phyloP scores from a whole-genome alignment of 345 rosid genomes.

The Noccaea caerulescens region DNA sequence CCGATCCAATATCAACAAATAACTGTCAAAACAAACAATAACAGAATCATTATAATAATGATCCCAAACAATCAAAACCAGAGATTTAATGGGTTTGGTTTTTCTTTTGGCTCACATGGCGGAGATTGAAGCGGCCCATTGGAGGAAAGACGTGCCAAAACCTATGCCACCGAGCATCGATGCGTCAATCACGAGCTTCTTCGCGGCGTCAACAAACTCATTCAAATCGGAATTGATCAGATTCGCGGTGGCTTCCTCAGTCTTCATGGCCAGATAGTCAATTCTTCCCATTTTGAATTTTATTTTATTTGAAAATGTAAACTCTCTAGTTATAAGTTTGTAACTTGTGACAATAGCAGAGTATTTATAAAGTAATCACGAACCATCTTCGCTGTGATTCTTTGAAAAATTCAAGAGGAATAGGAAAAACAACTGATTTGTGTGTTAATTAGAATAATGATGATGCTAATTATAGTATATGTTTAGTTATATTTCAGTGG shows the following conservation, averaged over 20 bases:
- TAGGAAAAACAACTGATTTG: background rate
- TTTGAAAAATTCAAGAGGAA: conserved; percentile 27
- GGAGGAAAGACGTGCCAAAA: conserved; percentile 77
- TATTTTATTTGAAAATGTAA: background rate
- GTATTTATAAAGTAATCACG: conserved; percentile 26
- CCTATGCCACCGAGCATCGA: conserved; percentile 70
- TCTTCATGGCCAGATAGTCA: conserved; percentile 70
- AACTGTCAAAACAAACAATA: conserved; percentile 51
- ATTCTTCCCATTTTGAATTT: conserved; percentile 58
- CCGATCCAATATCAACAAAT: conserved; percentile 84
- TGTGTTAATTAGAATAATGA: background rate
- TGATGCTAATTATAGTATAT: background rate
- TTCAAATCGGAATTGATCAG: conserved; percentile 65
- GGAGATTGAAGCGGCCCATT: conserved; percentile 84
- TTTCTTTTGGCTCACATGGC: conserved; percentile 62
- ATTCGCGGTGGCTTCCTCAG: conserved; percentile 48
- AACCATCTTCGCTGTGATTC: conserved; percentile 1
- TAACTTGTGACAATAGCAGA: conserved; percentile 11
- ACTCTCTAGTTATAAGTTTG: conserved; percentile 9
- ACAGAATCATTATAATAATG: conserved; percentile 9
- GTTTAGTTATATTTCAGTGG: conserved; percentile 2
- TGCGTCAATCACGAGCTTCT: conserved; percentile 57
- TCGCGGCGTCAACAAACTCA: conserved; percentile 62
- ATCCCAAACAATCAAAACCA: background rate
- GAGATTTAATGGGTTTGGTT: background rate